Percentiles rank a stretch among this genome's conserved stretches.
Conservation (phyloP, 2,329 filamentous ascomycete genomes). For the Orbilia oligospora region DNA sequence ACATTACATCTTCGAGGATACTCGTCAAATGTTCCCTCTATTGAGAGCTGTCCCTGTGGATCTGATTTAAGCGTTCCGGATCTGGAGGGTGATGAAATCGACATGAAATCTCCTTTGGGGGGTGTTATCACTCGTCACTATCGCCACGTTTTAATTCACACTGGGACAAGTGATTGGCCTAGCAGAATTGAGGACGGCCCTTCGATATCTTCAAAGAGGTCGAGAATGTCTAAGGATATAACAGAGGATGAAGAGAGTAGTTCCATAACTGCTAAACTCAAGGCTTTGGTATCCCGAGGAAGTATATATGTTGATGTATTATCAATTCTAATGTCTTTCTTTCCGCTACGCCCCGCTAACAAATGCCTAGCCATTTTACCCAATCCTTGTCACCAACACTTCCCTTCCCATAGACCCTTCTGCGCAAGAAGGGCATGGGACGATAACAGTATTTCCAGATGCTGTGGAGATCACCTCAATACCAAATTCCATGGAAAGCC, state of each 20-base stretch:
- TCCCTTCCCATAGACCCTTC: conserved; percentile 39
- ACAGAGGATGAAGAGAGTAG: background rate
- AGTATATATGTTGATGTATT: conserved; percentile 46
- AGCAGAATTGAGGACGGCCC: conserved; percentile 33
- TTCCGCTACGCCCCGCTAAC: background rate
- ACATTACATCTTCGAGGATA: conserved; percentile 1
- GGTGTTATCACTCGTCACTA: conserved; percentile 54
- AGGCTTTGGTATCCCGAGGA: conserved; percentile 32
- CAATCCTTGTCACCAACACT: conserved; percentile 62
- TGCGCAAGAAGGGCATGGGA: conserved; percentile 9
- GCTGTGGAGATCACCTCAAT: conserved; percentile 52
- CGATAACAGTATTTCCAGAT: conserved; percentile 62
- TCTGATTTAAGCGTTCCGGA: background rate
- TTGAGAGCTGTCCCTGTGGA: conserved; percentile 42
- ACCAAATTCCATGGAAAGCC: conserved; percentile 24
- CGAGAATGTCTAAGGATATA: background rate
- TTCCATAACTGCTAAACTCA: conserved; percentile 5
- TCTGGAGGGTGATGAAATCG: conserved; percentile 26
- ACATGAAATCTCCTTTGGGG: conserved; percentile 22
- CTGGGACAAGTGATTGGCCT: conserved; percentile 51
- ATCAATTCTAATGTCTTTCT: background rate
- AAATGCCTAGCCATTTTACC: conserved; percentile 59
- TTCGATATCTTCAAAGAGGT: conserved; percentile 33
- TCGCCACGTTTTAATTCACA: conserved; percentile 53
- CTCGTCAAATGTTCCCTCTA: conserved; percentile 10